These are phyloP conservation scores for Trametes cinnabarina DNA, from an alignment of 768 basidiomycete species.

Conservation along the genomic window DNA sequence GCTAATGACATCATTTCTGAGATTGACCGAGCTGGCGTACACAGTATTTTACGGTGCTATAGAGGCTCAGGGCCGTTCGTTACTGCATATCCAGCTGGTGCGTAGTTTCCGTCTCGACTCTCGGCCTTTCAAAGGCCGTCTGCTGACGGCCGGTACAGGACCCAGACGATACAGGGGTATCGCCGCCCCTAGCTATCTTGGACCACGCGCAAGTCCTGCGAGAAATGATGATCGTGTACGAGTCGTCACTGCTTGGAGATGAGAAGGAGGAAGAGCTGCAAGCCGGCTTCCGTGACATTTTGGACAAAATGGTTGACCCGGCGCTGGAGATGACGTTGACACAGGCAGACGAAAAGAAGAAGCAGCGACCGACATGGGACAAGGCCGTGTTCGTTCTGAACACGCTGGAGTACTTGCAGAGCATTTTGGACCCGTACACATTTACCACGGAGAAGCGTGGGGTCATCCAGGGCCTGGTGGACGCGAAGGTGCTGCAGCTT, in stretches of 20 bases:
- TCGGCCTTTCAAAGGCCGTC: too few relatives aligned
- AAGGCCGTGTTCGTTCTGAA: slow-evolving; percentile 81
- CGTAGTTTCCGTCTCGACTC: slow-evolving; percentile 20
- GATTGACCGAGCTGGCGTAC: slow-evolving; percentile 79
- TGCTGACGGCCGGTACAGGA: slow-evolving; percentile 40
- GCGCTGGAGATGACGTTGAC: slow-evolving; percentile 70
- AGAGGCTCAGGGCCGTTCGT: slow-evolving; percentile 73
- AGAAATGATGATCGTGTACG: slow-evolving; percentile 87
- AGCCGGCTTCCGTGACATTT: slow-evolving; percentile 62
- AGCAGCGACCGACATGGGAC: slow-evolving; percentile 68
- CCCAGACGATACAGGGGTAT: slow-evolving; percentile 63
- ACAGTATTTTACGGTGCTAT: slow-evolving; percentile 87
- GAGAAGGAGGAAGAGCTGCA: slow-evolving; percentile 29
- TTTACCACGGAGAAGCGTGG: slow-evolving; percentile 65
- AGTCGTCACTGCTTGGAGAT: slow-evolving; percentile 77
- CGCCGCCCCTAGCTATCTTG: slow-evolving; percentile 74
- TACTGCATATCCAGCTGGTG: slow-evolving; percentile 55
- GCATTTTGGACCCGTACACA: slow-evolving; percentile 60
- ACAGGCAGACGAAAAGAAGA: slow-evolving; percentile 64
- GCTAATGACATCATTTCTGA: slow-evolving; percentile 29
- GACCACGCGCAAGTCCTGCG: slow-evolving; percentile 83
- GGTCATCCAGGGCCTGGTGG: slow-evolving; percentile 57
- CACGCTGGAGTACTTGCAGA: slow-evolving; percentile 77
- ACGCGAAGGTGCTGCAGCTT: slow-evolving; percentile 58
- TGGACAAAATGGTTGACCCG: slow-evolving; percentile 85